These are phyloP conservation scores for Hypoxylon crocopeplum DNA, from an alignment of 495 filamentous ascomycete species.

Conservation along the genomic window DNA sequence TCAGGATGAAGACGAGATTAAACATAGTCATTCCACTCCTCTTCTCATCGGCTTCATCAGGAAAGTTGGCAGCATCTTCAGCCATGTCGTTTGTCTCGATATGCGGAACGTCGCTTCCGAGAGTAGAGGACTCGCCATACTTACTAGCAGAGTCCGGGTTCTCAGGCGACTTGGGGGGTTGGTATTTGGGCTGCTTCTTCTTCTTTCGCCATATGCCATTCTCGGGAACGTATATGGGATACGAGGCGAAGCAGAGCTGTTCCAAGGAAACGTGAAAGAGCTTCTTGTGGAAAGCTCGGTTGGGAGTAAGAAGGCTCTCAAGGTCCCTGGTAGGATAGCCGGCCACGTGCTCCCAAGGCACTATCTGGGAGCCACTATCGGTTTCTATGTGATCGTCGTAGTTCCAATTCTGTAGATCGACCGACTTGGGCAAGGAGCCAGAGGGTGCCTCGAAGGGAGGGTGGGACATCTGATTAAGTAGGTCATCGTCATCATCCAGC, in stretches of 20 bases:
- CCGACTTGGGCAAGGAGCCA: constrained; percentile 42
- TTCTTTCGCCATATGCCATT: constrained; percentile 89
- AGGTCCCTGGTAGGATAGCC: constrained; percentile 79
- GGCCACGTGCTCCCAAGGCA: constrained; percentile 79
- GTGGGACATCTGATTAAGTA: constrained; percentile 43
- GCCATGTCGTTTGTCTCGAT: constrained; percentile 47
- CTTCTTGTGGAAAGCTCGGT: constrained; percentile 79
- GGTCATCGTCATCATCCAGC: constrained; percentile 52
- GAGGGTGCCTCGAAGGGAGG: constrained; percentile 40
- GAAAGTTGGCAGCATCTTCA: constrained; percentile 44
- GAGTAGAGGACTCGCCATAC: constrained; percentile 25
- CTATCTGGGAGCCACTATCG: constrained; percentile 59
- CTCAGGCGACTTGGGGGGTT: constrained; percentile 40
- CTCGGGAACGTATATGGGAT: constrained; percentile 84
- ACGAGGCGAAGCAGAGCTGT: constrained; percentile 82
- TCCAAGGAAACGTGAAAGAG: constrained; percentile 88
- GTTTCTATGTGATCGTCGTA: constrained; percentile 62
- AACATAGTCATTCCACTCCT: constrained; percentile 87
- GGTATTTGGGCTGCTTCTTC: constrained; percentile 62
- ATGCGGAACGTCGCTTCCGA: constrained; percentile 42
- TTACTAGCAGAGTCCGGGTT: constrained; percentile 23
- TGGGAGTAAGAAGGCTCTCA: constrained; percentile 83
- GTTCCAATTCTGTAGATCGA: constrained; percentile 59
- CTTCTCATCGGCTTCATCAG: constrained; percentile 61
- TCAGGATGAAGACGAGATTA: constrained; percentile 90